Conservation (phyloP, 805 yeast genomes). For the Candida manassasensis region DNA sequence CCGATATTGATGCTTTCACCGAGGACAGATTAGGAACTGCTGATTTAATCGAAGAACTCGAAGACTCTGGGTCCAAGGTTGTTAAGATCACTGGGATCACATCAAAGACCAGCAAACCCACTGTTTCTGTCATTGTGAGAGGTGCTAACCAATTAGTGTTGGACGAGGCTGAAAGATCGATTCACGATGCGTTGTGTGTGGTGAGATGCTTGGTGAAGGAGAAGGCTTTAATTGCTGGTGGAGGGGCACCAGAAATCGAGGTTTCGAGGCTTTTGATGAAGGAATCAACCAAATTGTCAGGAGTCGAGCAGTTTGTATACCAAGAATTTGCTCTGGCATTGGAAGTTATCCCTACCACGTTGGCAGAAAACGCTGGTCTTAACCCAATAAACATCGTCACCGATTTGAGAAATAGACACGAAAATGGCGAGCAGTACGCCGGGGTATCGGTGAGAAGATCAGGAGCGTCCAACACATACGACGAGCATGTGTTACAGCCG, state of each 20-base stretch:
- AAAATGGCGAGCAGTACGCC: conserved; percentile 84
- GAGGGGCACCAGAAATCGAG: conserved; percentile 97
- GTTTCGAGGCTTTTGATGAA: conserved; percentile 68
- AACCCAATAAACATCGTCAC: conserved; percentile 89
- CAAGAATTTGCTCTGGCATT: conserved; percentile 88
- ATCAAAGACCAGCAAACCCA: conserved; percentile 50
- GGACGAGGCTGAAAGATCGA: conserved; percentile 95
- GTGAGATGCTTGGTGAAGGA: conserved; percentile 82
- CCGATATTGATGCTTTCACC: conserved; percentile 88
- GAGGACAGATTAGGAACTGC: conserved; percentile 92
- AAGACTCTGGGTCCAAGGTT: conserved; percentile 83
- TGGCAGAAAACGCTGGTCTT: conserved; percentile 93
- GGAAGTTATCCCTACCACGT: conserved; percentile 88
- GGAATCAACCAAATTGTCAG: conserved; percentile 69
- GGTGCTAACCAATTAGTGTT: conserved; percentile 89
- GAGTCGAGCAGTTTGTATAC: conserved; percentile 88
- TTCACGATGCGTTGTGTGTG: conserved; percentile 97
- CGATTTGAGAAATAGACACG: conserved; percentile 87
- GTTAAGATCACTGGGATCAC: conserved; percentile 79
- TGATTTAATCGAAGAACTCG: conserved; percentile 87
- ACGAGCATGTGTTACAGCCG: conserved; percentile 95
- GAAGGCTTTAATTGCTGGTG: conserved; percentile 92
- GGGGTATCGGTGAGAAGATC: conserved; percentile 94
- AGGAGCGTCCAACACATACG: conserved; percentile 84
- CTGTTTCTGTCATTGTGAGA: conserved; percentile 87